Conservation (phyloP, 768 basidiomycete species). For the Termitomyces bulborhizus region DNA sequence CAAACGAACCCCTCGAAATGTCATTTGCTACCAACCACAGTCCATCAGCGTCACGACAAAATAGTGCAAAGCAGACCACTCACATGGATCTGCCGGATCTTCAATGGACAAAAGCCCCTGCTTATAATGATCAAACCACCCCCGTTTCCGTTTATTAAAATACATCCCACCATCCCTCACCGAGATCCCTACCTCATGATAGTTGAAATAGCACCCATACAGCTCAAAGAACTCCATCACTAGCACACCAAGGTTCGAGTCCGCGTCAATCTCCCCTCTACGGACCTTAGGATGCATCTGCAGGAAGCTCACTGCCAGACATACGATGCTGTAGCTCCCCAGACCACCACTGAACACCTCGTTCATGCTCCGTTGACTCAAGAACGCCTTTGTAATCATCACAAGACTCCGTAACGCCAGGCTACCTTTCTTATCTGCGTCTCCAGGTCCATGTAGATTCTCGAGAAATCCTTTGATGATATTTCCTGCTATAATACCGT, state of each 20-base stretch:
- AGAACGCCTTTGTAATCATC: conserved; percentile 85
- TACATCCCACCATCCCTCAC: conserved; percentile 85
- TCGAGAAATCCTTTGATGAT: conserved; percentile 78
- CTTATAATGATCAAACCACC: conserved; percentile 65
- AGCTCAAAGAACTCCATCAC: conserved; percentile 97
- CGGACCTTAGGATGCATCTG: conserved; percentile 98
- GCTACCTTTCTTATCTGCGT: conserved; percentile 24
- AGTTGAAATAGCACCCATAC: conserved; percentile 91
- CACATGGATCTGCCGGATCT: conserved; percentile 87
- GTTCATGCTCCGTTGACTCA: conserved; percentile 88
- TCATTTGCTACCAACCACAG: conserved; percentile 65
- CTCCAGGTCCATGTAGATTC: conserved; percentile 35
- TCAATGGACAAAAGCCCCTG: conserved; percentile 74
- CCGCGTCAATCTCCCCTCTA: conserved; percentile 78
- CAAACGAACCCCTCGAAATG: conserved; percentile 85
- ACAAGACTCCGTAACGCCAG: conserved; percentile 81
- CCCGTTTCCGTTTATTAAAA: conserved; percentile 73
- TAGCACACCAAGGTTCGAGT: conserved; percentile 87
- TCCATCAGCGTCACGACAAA: not conserved
- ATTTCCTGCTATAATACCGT: conserved; percentile 71
- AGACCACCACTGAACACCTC: conserved; percentile 97
- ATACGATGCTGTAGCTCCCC: conserved; percentile 92
- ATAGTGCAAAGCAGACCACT: conserved; percentile 23
- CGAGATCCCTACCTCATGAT: conserved; percentile 84
- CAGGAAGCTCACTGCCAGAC: conserved; percentile 87